Evolutionary conservation across 768 basidiomycete genomes (phyloP).

Genomic region (Boletus huronensis): DNA sequence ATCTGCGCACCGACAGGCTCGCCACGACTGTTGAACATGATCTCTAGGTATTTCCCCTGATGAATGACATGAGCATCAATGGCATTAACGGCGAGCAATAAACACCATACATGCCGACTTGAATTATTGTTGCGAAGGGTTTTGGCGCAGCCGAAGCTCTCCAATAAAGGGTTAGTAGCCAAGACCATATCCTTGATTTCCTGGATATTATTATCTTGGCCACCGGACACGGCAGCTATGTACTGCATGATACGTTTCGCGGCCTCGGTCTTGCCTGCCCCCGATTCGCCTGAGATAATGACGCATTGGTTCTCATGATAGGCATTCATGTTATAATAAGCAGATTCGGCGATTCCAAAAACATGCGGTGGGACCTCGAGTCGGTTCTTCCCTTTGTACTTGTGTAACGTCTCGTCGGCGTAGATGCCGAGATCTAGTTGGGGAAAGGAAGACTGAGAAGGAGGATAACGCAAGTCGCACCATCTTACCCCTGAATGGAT

Average conservation of each 20-base stretch:
- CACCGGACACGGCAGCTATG: slow-evolving; percentile 94
- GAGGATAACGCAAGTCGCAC: slow-evolving; percentile 3
- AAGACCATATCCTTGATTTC: slow-evolving; percentile 99
- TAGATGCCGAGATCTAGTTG: slow-evolving; percentile 91
- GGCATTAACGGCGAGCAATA: background rate
- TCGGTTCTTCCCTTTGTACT: slow-evolving; percentile 94
- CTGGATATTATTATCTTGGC: slow-evolving; percentile 85
- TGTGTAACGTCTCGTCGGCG: slow-evolving; percentile 79
- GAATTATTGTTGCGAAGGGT: slow-evolving; percentile 99
- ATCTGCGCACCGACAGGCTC: slow-evolving; percentile 98
- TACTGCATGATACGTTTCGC: slow-evolving; percentile 99
- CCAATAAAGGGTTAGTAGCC: slow-evolving; percentile 94
- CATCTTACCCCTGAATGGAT: slow-evolving; percentile 83
- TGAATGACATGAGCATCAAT: slow-evolving; percentile 12
- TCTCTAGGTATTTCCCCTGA: slow-evolving; percentile 98
- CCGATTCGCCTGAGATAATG: slow-evolving; percentile 98
- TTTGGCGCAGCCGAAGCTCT: slow-evolving; percentile 99
- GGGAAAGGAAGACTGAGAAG: slow-evolving; percentile 8
- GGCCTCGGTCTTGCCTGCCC: slow-evolving; percentile 98
- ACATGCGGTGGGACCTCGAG: slow-evolving; percentile 98
- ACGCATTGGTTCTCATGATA: slow-evolving; percentile 99
- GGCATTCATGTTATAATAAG: slow-evolving; percentile 99
- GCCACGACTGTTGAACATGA: slow-evolving; percentile 94
- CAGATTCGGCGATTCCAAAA: slow-evolving; percentile 92
- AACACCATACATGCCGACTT: slow-evolving; percentile 85